Evolutionary conservation across 345 rosid genomes (phyloP), one percentile per base, ranked within the genome.

Genomic region (Ailanthus altissimus): DNA sequence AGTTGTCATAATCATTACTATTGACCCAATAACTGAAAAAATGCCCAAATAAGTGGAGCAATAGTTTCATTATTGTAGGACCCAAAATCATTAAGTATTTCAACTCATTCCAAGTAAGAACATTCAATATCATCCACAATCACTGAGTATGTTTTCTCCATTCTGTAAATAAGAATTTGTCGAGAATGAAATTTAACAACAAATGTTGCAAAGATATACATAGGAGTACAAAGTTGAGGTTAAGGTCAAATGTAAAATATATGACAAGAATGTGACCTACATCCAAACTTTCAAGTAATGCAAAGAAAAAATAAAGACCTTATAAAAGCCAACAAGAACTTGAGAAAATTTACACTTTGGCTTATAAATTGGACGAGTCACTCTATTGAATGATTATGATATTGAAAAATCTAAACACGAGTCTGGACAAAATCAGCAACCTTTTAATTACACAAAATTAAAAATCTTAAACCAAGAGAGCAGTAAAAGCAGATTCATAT

Each of bases 11-110:
- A 83, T 96, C 97, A 50, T 93, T 97, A 51, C 89, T 79, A 26
- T 93, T 92, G 6, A 98, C 99, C 99, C 99, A 96, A 81, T 93
- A 96, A 79, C 81, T 85, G 83, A 93, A 96, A n/a, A 81, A 93
- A 96, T 15, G 85, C 94, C 98, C 97, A 93, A n/a, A 96, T 94
- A 83, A 96, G 85, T 70, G 87, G 88, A 26, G 90, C 88, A 76
- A 92, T 84, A 69, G 88, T 86, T 83, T 96, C 98, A 80, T 78
- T 85, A 86, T 96, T 96, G 47, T 25, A 76, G 72, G 95, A 83
- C 77, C 99, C 98, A 76, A 87, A 93, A 72, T 88, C 88, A 14
- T 53, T 20, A 50, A 96, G 90, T 76, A 84, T 85, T 61, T 90
- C 98, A 45, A 96, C 97, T 57, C 84, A 86, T 80, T 96, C 94